Evolutionary conservation across 768 basidiomycete species (phyloP), one percentile per base, ranked within the genome.

Genomic region (Rhizopogon sp.): DNA sequence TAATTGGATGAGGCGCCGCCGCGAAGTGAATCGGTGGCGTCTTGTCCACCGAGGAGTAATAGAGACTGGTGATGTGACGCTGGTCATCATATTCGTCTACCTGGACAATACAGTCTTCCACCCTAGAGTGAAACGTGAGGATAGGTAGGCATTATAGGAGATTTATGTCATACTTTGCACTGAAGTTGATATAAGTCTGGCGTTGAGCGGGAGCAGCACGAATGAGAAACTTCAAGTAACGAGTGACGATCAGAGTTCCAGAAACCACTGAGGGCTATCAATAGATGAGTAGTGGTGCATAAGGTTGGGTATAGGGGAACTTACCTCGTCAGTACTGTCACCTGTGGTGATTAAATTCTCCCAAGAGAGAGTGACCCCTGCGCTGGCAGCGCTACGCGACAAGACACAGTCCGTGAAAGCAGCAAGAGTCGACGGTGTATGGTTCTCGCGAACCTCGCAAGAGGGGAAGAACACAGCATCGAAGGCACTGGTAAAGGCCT

Each of bases 211-310:
- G 72, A 2, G 57, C 54, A 10, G 55, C 78, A 17, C 78, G 72
- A 16, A 79, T 71, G 5, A 72, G 66, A 54, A 75, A 72, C 41
- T 70, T 72, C 39, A 76, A 50, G 2, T 67, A 65, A 17, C 73
- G 74, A 31, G 71, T 74, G 44, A 75, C 66, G 56, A 73, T 60
- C 44, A 77, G 64, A 42, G 62, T 58, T 0, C 78, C 78, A 2
- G 74, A 70, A 1, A 79, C 71, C 40, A 47, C 46, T 3, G 67
- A 63, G 2, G 63, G 62, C 74, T 77, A 20, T 7, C 28, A n/a
- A 31, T 44, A 45, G 40, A 16, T 10, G 22, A 14, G 20, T 33
- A 6, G 22, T 11, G 13, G 5, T 22, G 6, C 2, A 22, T 22
- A 9, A 20, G 4, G 29, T 35, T 22, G 20, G 46, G 33, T 8